Base-by-base conservation (phyloP, 768 basidiomycete species). In the Termitomyces bulborhizus region DNA sequence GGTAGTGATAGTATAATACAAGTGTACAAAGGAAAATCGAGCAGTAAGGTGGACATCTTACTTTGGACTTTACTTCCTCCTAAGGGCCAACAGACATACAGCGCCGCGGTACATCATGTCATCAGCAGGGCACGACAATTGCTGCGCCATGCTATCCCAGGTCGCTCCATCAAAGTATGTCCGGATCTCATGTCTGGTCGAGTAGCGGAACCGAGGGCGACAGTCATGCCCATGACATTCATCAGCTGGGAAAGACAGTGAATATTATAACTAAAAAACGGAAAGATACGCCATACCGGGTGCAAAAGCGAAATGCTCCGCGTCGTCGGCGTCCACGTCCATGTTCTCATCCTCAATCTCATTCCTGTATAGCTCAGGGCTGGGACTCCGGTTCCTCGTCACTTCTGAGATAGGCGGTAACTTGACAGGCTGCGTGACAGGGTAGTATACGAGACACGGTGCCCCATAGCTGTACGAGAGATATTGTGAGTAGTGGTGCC, bases 121-220 rank as follows among this genome's bases (percentile, higher is more conserved):
- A 29, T 50, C 49, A 18, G 49, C 49, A 12, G 49, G 39, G n/a
- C 49, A 49, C 1, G 24, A 26, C 4, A 26, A 6, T 16, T 26
- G 37, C 34, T 49, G 37, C 3, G 49, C 49, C 49, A 50, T 50
- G 6, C 26, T 50, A 27, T 53, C 53, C 44, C 46, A 36, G 34
- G 51, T 57, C 21, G 56, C 34, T 5, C 56, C 52, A 34, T 44
- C 46, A 27, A 48, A 53, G 41, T 57, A 57, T 0, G 56, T 48
- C 0, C 18, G 40, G 5, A 53, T 41, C 24, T 57, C 56, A n/a
- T 18, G 51, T 1, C 29, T 34, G 1, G 51, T 57, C 26, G 56
- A 57, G 47, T 46, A 57, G 26, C 51, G 51, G 43, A 46, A 57
- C 24, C 46, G 51, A 24, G 40, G 56, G 13, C 29, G 46, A 29